These are phyloP conservation scores for Nyctanthes arbortristis DNA, from an alignment of 257 asterid species.

Conservation along the genomic window DNA sequence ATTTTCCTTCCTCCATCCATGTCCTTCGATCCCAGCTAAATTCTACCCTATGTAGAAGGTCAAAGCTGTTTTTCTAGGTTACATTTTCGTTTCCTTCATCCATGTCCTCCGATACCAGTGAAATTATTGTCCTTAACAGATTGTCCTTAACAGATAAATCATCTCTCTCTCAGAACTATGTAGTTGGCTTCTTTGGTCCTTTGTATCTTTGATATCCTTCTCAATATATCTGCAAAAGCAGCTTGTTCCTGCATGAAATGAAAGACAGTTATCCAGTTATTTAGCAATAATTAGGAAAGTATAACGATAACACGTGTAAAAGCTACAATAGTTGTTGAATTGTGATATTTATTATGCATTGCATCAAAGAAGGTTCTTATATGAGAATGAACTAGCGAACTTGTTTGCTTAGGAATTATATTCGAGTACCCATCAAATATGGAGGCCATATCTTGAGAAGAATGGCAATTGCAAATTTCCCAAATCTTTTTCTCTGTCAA, in stretches of 20 bases:
- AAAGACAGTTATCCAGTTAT: slow-evolving; percentile 4
- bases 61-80: too few species aligned
- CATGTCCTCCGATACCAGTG: too few species aligned
- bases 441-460: background rate
- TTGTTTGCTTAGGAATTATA: background rate
- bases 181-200: slow-evolving; percentile 58
- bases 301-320: too few species aligned
- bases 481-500: background rate
- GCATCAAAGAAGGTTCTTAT: too few species aligned
- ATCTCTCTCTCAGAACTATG: slow-evolving; percentile 69
- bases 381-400: background rate
- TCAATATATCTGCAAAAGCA: slow-evolving; percentile 75
- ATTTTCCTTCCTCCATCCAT: background rate
- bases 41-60: background rate
- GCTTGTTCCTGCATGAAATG: slow-evolving; percentile 88
- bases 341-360: too few species aligned
- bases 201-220: slow-evolving; percentile 84
- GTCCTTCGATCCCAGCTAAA: too few species aligned
- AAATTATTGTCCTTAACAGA: too few species aligned
- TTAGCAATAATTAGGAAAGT: background rate
- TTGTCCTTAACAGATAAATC: background rate
- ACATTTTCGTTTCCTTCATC: background rate
- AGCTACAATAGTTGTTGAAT: background rate
- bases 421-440: background rate
- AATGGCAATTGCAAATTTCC: background rate